phyloP scores from a whole-genome alignment of 164 flowering plant species.

The Umbellularia californica region DNA sequence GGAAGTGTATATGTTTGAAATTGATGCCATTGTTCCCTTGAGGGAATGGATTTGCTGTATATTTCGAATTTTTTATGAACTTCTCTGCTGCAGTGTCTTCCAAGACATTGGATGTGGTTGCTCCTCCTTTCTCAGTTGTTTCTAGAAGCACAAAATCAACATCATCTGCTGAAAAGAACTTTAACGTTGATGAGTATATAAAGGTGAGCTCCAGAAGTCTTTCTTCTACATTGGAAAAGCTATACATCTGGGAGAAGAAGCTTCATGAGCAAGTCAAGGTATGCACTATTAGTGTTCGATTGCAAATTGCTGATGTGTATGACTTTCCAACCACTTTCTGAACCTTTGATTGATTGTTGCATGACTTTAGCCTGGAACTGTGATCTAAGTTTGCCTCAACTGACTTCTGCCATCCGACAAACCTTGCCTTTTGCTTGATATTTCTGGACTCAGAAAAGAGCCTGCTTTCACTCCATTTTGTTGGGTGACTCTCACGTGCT shows the following conservation, averaged over 20 bases:
- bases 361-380: too few species aligned
- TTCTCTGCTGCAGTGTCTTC: constrained; percentile 51
- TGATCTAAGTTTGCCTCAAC: too few species aligned
- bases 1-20: too few species aligned
- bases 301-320: background rate
- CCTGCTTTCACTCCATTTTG: too few species aligned
- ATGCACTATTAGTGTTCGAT: constrained; percentile 7
- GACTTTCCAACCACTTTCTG: too few species aligned
- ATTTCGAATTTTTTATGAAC: background rate
- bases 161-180: constrained; percentile 26
- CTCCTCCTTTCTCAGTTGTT: constrained; percentile 48
- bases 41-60: background rate
- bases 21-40: too few species aligned
- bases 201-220: constrained; percentile 45
- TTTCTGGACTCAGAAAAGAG: too few species aligned
- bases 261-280: constrained; percentile 95
- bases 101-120: constrained; percentile 66
- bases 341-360: too few species aligned
- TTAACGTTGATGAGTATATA: constrained; percentile 45
- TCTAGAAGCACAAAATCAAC: constrained; percentile 42
- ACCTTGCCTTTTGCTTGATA: too few species aligned
- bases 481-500: too few species aligned
- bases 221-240: constrained; percentile 75
- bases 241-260: constrained; percentile 93
- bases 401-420: too few species aligned